Base-by-base conservation (phyloP, 768 basidiomycete species). In the Chalciporus pseudorubinellus region DNA sequence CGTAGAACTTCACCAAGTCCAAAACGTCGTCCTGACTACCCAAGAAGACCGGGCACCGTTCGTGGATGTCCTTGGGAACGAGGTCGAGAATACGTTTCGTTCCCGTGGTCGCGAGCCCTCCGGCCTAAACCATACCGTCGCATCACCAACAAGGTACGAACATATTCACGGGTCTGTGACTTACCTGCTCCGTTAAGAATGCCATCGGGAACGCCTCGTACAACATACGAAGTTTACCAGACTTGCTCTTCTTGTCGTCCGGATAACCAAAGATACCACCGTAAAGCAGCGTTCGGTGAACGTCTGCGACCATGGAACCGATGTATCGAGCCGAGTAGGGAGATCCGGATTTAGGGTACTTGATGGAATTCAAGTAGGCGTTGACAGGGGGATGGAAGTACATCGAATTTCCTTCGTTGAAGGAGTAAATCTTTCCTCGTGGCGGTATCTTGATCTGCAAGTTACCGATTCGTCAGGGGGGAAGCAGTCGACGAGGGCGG, bases 121-220 rank as follows among this genome's bases (percentile, higher is more conserved):
- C 97, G 28, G 97, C 97, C 87, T 97, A 54, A 56, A 31, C 64
- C 20, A 34, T 39, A 20, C 20, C 16, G 24, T 44, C 40, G 46
- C 29, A 31, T 31, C 4, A 31, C 13, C 29, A 31, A 8, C 26
- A 7, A 9, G 26, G 29, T 31, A 31, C 12, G 5, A 4, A 24
- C 5, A 31, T 12, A 9, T 31, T 31, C 9, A 31, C 12, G 12
- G 5, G 29, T 31, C 39, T 22, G n/a, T 38, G 43, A 63, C 78
- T 43, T 53, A 88, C 90, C 81, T 95, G 93, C 64, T 98, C 95
- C 3, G 84, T 93, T 67, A 98, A 72, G 74, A 87, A 95, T 9
- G 93, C 89, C 95, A 98, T 97, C 18, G 95, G 95, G 79, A 97
- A 98, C 3, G 92, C 95, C 72, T 98, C 97, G 61, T 98, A 99